phyloP scores from a whole-genome alignment of 805 yeast genomes.

The Vanderwaltozyma yarrowii region DNA sequence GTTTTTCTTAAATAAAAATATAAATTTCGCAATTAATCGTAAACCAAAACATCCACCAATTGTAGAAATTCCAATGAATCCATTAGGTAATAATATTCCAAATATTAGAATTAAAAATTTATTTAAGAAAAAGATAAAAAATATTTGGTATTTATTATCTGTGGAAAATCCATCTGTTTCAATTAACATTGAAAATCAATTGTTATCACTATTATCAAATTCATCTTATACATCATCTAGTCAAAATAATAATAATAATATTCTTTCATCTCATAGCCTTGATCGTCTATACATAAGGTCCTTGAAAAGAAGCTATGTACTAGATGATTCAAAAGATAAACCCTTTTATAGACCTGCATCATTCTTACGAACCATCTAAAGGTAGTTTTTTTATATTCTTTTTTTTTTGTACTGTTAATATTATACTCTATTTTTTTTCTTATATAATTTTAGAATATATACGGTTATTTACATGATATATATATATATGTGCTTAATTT shows the following conservation, averaged over 20 bases:
- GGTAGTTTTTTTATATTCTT: no score
- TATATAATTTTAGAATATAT: no score
- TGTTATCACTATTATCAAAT: not conserved
- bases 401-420: no score
- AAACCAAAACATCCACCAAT: not conserved
- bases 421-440: no score
- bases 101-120: not conserved
- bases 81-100: not conserved
- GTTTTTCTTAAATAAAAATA: not conserved
- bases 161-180: not conserved
- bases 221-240: not conserved
- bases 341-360: not conserved
- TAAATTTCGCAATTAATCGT: not conserved
- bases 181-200: not conserved
- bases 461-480: no score
- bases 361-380: not conserved
- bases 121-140: not conserved
- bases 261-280: not conserved
- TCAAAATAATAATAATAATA: not conserved
- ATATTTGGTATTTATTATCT: not conserved
- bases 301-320: not conserved
- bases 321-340: not conserved
- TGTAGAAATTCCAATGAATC: not conserved
- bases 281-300: not conserved
- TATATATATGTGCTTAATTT: no score